Evolutionary conservation across 75 land plant genomes (phyloP).

Genomic region (Pinus albicaulis): DNA sequence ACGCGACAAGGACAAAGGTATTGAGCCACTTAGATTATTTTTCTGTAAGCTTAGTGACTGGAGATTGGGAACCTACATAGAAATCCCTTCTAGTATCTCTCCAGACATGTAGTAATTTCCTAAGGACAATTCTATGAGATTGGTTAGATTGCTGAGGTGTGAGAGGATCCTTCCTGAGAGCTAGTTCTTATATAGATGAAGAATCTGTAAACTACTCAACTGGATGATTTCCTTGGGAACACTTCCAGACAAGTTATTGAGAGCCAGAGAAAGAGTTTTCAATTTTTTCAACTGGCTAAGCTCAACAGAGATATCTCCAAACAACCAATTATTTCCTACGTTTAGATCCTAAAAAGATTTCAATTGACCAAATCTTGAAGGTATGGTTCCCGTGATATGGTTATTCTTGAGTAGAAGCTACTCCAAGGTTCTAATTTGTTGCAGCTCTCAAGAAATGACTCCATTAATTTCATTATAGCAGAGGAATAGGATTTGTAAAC

Average conservation of each 20-base stretch:
- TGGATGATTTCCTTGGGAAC: constrained; percentile 18
- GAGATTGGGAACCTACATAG: constrained; percentile 28
- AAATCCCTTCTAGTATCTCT: constrained; percentile 48
- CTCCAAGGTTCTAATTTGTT: constrained; percentile 1
- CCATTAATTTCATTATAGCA: constrained; percentile 11
- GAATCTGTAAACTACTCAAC: constrained; percentile 29
- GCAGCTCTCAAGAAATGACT: background rate
- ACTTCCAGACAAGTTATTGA: constrained; percentile 17
- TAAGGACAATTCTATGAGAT: constrained; percentile 36
- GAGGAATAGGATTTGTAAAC: background rate
- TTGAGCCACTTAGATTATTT: constrained; percentile 38
- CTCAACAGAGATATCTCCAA: constrained; percentile 18
- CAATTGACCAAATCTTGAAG: background rate
- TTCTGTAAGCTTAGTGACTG: constrained; percentile 39
- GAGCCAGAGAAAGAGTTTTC: constrained; percentile 8
- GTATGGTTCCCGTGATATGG: constrained; percentile 10
- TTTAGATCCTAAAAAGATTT: too few species aligned
- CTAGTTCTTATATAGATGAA: constrained; percentile 48
- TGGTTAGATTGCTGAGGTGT: constrained; percentile 33
- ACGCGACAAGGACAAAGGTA: constrained; percentile 41
- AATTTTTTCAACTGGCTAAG: constrained; percentile 16
- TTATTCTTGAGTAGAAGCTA: constrained; percentile 1
- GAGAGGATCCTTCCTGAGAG: constrained; percentile 62
- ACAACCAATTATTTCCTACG: constrained; percentile 12
- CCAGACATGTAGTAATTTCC: constrained; percentile 63